Evolutionary conservation across 805 yeast species (phyloP), one percentile per base, ranked within the genome.

Genomic region (Yarrowia osloensis): DNA sequence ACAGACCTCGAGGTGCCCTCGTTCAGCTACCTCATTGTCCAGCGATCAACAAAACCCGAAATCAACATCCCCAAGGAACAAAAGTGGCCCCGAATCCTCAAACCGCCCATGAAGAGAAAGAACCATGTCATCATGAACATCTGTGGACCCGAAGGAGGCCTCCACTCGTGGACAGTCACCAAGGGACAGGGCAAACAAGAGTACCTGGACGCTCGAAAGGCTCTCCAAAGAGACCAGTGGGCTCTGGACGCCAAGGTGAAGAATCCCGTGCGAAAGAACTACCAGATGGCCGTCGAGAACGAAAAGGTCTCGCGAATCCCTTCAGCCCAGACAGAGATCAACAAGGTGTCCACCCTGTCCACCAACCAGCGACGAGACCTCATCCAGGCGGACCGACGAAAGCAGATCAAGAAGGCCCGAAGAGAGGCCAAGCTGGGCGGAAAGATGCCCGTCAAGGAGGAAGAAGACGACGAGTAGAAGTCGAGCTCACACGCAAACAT

Each of bases 121-220:
- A 91, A 92, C 3, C 96, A 92, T 77, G 95, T 94, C 19, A 80
- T 85, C 26, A 81, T 93, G 75, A 89, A 87, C 70, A 83, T 92
- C 2, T 91, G 97, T 80, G 86, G 91, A 0, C 84, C 93, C 0
- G 82, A 88, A 15, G 97, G 97, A 1, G 82, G 84, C 55, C 77
- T 94, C 49, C 98, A 94, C 77, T 86, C 87, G 68, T 92, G 98
- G 97, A 87, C 87, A 17, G 84, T 95, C 2, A 88, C 98, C 0
- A 89, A 88, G 74, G 86, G 96, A 21, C 81, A 84, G 66, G 89
- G 91, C 6, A 85, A 86, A 69, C 88, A 85, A 69, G 85, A 81
- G 2, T 95, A 91, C 71, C 96, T 90, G 73, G 98, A 95, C 79
- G 97, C 97, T 0, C 82, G 98, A 67, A 94, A 95, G 75, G 85